A percentile compares a stretch with the other conserved stretches of the same genome.
Evolutionary conservation across 192 early-diverging fungal species (phyloP).

Genomic region (Umbelopsis ramanniana): DNA sequence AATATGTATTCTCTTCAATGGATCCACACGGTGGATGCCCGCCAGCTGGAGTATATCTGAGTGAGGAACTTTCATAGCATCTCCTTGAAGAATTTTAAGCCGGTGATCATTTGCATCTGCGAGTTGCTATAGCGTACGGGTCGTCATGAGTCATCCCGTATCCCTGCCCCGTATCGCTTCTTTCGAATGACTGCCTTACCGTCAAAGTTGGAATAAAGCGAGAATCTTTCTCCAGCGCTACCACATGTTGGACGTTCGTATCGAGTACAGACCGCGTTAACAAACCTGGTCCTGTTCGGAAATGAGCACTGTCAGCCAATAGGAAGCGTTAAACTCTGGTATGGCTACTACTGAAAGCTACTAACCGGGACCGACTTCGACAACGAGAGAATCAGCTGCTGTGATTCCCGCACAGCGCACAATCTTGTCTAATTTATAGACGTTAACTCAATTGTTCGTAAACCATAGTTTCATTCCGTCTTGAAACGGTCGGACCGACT

Average conservation of each 20-base stretch:
- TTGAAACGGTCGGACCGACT: background rate
- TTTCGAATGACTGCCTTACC: constrained; percentile 37
- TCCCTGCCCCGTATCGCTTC: background rate
- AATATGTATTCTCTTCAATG: constrained; percentile 52
- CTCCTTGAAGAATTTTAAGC: constrained; percentile 63
- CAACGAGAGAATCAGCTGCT: constrained; percentile 58
- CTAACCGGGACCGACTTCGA: constrained; percentile 78
- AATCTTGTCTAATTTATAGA: constrained; percentile 61
- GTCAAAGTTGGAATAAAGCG: constrained; percentile 69
- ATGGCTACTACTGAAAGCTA: background rate
- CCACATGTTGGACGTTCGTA: constrained; percentile 59
- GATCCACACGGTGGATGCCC: background rate
- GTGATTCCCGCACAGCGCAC: constrained; percentile 62
- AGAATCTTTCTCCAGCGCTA: constrained; percentile 76
- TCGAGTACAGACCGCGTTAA: constrained; percentile 80
- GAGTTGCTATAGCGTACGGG: constrained; percentile 56
- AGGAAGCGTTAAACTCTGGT: background rate
- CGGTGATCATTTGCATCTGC: constrained; percentile 63
- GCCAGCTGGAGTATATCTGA: constrained; percentile 50
- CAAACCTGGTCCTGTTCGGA: constrained; percentile 64
- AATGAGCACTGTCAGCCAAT: background rate
- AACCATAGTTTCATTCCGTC: background rate
- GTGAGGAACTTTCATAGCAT: constrained; percentile 68
- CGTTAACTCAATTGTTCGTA: background rate
- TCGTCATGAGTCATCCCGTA: background rate